Evolutionary conservation across 176 grass and related monocot genomes (phyloP), one percentile per base, ranked within the genome.

Genomic region (Stipa capillata): DNA sequence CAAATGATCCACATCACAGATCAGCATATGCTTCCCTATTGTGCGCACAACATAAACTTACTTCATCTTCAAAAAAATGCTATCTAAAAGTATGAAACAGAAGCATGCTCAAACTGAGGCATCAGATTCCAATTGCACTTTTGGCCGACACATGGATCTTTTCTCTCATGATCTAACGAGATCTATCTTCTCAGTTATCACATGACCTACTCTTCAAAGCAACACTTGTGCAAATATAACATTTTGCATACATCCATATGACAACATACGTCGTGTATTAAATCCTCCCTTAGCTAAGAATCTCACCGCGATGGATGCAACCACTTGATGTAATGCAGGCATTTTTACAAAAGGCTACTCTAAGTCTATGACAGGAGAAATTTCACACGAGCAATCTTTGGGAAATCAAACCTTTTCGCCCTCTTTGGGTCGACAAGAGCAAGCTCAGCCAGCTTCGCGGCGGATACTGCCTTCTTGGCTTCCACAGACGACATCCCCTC

Each of bases 361-460:
- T 34, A 47, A 31, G 15, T 48, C 25, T 31, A 47, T 36, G 36
- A 16, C 20, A 76, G 27, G 80, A 48, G 27, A 63, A 37, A 54
- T 39, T 80, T 31, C 20, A 69, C 27, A 69, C 25, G 45, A 77
- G 54, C 20, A 79, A 65, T n/a, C n/a, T n/a, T n/a, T n/a, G 52
- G 8, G 33, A 65, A 41, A 49, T n/a, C 65, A 77, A 45, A 99
- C 97, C 92, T 99, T 82, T 99, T 99, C 21, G 97, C 90, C 74
- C 86, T 90, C 86, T 96, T 99, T 14, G 97, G 92, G 74, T 99
- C 97, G 16, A 99, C 88, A 73, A 99, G 92, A 50, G 92, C 97
- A 78, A 99, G 86, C 40, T 99, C 97, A 29, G 92, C 92, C 21
- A 99, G 84, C 82, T 96, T 99, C 27, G 92, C 88, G 10, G 90